Conservation (phyloP, 2,329 filamentous ascomycete species). For the Cordyceps tenuipes region DNA sequence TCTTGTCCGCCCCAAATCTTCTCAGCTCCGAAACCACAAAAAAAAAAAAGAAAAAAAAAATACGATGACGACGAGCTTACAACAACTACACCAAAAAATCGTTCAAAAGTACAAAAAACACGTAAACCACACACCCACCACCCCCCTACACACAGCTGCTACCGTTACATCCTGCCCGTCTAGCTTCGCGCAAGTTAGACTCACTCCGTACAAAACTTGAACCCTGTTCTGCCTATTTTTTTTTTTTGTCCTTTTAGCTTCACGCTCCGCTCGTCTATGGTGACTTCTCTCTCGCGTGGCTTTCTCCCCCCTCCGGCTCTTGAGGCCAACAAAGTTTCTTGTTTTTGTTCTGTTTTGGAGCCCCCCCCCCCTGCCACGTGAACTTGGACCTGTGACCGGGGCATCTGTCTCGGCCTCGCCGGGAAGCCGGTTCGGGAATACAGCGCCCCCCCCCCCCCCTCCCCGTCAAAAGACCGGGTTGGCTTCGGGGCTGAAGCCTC, state of each 20-base stretch:
- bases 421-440: not conserved
- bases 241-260: not conserved
- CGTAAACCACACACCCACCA: not conserved
- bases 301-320: not conserved
- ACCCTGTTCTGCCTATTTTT: not conserved
- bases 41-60: no score
- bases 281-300: not conserved
- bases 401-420: not conserved
- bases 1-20: slow-evolving; percentile 1
- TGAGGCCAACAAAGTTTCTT: not conserved
- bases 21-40: not conserved
- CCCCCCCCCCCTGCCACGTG: not conserved
- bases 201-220: not conserved
- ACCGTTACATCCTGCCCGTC: not conserved
- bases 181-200: not conserved
- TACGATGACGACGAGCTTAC: not conserved
- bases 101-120: not conserved
- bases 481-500: not conserved
- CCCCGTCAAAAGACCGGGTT: no score
- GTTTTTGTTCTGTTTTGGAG: no score
- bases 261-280: not conserved
- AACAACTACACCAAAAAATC: not conserved
- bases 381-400: not conserved
- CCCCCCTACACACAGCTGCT: not conserved
- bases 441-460: not conserved